Evolutionary conservation across 2,329 filamentous ascomycete species (phyloP), one percentile per base, ranked within the genome.

Genomic region (Cladophialophora immunda): DNA sequence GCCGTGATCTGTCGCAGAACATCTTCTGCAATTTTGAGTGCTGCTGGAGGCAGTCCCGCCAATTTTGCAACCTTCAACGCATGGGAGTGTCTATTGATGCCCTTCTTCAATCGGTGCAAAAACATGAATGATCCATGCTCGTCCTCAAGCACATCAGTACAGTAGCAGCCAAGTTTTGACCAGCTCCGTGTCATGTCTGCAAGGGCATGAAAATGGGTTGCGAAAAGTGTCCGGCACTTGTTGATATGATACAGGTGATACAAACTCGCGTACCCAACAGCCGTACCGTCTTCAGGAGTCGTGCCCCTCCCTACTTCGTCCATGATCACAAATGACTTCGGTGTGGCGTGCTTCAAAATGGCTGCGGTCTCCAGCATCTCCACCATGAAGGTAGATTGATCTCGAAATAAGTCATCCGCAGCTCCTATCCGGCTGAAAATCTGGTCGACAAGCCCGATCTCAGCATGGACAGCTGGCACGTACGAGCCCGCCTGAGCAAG

Each of bases 351-450:
- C 68, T 90, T 92, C 60, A 99, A 85, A 61, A 99, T 99, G 29
- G 91, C 86, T 1, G 94, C 94, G 22, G 95, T 97, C 80, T 99
- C 95, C 1, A 97, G 86, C 95, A 99, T 99, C 81, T 99, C 95
- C 0, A 98, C 93, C 95, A 99, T 98, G 79, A 99, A 99, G 0
- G 96, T 99, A 61, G 93, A 97, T 78, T 98, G 94, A 81, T 97
- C 92, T 58, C 89, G 88, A 81, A 92, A 97, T n/a, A 99, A 84
- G 76, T 97, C 94, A 78, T 99, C 96, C 1, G 94, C 95, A 0
- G 93, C 96, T 1, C 95, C 95, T 25, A 96, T 91, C 76, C 95
- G 92, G 76, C 91, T 95, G 82, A 97, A 98, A 62, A 99, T 90
- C 74, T 94, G 93, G 80, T 99, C 95, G n/a, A 97, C 93, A 52